Conservation (phyloP, 371 early-diverging fungal genomes). For the Mortierella sp. region DNA sequence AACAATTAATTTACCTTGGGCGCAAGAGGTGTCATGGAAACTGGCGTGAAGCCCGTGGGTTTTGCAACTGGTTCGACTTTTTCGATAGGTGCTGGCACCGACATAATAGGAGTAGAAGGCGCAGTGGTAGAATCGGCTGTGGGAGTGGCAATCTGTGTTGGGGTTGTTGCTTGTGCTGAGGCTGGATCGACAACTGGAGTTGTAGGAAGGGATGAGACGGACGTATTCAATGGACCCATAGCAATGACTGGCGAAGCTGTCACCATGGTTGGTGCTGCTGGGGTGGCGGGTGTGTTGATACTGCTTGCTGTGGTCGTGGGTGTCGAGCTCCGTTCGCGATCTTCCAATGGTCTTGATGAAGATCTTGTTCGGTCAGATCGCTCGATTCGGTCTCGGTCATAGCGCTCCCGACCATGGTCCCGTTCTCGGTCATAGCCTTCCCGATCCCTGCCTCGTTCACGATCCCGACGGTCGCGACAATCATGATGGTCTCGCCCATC, state of each 20-base stretch:
- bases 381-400: conserved; percentile 13
- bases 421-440: conserved; percentile 21
- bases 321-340: conserved; percentile 37
- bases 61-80: conserved; percentile 9
- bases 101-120: not conserved
- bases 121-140: conserved; percentile 6
- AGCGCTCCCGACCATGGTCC: conserved; percentile 21
- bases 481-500: conserved; percentile 18
- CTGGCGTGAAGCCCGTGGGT: conserved; percentile 11
- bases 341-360: conserved; percentile 30
- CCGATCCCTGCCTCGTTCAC: conserved; percentile 17
- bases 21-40: conserved; percentile 15
- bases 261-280: not conserved
- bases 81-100: not conserved
- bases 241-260: not conserved
- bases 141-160: not conserved
- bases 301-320: conserved; percentile 6
- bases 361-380: conserved; percentile 26
- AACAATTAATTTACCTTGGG: conserved; percentile 17
- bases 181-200: not conserved
- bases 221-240: not conserved
- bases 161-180: not conserved
- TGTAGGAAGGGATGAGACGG: not conserved
- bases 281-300: conserved; percentile 1
- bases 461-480: conserved; percentile 28